These are phyloP conservation scores for Diaporthe sp. DNA, from an alignment of 2,329 filamentous ascomycete genomes.

Conservation along the genomic window DNA sequence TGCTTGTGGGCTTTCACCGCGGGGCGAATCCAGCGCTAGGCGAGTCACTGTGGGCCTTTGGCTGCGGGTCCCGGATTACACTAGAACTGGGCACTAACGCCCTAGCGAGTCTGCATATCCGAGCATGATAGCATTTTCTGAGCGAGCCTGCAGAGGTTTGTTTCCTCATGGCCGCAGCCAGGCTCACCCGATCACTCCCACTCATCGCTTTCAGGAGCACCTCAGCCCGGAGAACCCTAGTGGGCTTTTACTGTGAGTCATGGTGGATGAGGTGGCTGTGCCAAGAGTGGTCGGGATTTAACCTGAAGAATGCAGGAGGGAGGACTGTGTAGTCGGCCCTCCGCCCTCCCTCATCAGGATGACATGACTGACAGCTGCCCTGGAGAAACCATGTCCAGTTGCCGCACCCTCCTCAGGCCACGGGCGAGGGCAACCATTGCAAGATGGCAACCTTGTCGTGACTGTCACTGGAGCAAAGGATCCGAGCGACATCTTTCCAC, in stretches of 20 bases:
- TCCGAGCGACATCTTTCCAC: neutral
- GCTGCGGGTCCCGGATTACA: conserved; percentile 2
- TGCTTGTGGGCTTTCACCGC: conserved; percentile 30
- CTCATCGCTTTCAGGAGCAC: neutral
- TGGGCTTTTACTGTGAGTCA: conserved; percentile 1
- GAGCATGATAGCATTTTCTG: neutral
- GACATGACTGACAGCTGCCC: conserved; percentile 16
- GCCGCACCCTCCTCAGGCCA: neutral
- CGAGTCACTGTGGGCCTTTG: conserved; percentile 14
- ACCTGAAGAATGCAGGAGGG: too few species aligned
- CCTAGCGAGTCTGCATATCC: neutral
- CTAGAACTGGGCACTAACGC: neutral
- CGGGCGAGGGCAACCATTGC: neutral
- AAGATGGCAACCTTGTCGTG: conserved; percentile 9
- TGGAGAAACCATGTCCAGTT: conserved; percentile 28
- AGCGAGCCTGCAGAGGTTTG: neutral
- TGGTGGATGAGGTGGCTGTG: neutral
- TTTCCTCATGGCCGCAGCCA: neutral
- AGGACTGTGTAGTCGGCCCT: neutral
- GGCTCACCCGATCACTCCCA: neutral
- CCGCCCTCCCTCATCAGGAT: conserved; percentile 4
- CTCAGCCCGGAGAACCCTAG: neutral
- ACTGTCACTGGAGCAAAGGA: conserved; percentile 12
- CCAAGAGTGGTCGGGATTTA: neutral
- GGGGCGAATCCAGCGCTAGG: conserved; percentile 28